Conservation (phyloP, 1,139 yeast genomes). For the Magnusiomyces paraingens region DNA sequence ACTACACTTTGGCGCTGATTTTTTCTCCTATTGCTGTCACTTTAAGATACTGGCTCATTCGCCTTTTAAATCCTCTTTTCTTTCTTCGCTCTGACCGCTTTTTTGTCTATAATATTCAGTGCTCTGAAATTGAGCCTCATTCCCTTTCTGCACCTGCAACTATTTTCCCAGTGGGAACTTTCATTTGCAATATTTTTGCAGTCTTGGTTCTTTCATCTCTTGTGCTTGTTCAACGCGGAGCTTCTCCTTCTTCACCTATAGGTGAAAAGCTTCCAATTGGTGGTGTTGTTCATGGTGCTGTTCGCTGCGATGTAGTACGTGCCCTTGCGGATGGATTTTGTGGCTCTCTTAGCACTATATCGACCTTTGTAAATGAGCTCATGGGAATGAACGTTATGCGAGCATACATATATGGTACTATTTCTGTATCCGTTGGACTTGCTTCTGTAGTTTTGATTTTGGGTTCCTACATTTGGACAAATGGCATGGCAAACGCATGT, state of each 20-base stretch:
- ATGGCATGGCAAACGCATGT: slow-evolving; percentile 6
- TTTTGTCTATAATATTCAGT: too few relatives aligned
- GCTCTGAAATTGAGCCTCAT: too few relatives aligned
- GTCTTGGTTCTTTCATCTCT: slow-evolving; percentile 51
- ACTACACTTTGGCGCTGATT: slow-evolving; percentile 52
- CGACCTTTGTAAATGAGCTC: slow-evolving; percentile 69
- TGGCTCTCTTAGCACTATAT: slow-evolving; percentile 70
- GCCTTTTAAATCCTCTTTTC: slow-evolving; percentile 40
- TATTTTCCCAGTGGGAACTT: slow-evolving; percentile 68
- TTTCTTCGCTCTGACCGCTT: neutral
- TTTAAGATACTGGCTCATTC: slow-evolving; percentile 49
- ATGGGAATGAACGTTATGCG: slow-evolving; percentile 33
- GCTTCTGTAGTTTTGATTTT: slow-evolving; percentile 37
- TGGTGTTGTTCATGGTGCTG: slow-evolving; percentile 14
- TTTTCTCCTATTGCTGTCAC: slow-evolving; percentile 68
- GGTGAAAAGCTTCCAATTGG: slow-evolving; percentile 17
- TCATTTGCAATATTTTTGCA: slow-evolving; percentile 57
- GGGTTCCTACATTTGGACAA: slow-evolving; percentile 37
- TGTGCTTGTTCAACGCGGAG: slow-evolving; percentile 47
- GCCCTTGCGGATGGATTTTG: slow-evolving; percentile 69
- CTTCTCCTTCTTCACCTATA: neutral
- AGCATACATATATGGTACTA: slow-evolving; percentile 39
- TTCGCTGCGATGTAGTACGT: slow-evolving; percentile 46
- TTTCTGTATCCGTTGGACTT: slow-evolving; percentile 36
- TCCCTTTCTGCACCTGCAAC: slow-evolving; percentile 11